Evolutionary conservation across 192 early-diverging fungal genomes (phyloP).

Genomic region (Allomyces macrogynus): DNA sequence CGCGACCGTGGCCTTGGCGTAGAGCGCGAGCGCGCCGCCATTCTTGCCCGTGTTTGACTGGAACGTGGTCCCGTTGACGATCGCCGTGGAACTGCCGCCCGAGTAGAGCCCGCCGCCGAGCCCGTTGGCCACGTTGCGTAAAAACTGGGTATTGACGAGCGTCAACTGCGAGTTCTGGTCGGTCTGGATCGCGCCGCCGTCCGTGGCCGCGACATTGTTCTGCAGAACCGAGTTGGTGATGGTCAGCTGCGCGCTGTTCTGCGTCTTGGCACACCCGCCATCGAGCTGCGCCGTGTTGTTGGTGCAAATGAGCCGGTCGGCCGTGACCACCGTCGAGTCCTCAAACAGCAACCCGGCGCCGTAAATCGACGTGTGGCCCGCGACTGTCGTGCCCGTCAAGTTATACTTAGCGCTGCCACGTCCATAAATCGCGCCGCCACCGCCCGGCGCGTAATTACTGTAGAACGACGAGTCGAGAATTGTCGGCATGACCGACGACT

Average conservation of each 20-base stretch:
- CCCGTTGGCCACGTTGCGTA: not conserved
- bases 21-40: not conserved
- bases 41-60: not conserved
- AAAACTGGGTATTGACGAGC: not conserved
- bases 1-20: not conserved
- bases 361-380: not conserved
- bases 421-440: not conserved
- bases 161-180: not conserved
- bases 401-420: not conserved
- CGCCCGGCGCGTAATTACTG: not conserved
- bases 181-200: not conserved
- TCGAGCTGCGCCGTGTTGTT: not conserved
- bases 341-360: not conserved
- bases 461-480: not conserved
- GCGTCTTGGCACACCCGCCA: not conserved
- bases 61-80: not conserved
- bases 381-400: not conserved
- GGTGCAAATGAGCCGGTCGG: not conserved
- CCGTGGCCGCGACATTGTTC: not conserved
- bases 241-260: not conserved
- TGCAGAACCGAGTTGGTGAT: not conserved
- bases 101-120: no score
- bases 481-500: not conserved
- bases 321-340: not conserved
- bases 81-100: no score